These are phyloP conservation scores for Wickerhamomyces bisporus DNA, from an alignment of 805 yeast species.

Conservation along the genomic window DNA sequence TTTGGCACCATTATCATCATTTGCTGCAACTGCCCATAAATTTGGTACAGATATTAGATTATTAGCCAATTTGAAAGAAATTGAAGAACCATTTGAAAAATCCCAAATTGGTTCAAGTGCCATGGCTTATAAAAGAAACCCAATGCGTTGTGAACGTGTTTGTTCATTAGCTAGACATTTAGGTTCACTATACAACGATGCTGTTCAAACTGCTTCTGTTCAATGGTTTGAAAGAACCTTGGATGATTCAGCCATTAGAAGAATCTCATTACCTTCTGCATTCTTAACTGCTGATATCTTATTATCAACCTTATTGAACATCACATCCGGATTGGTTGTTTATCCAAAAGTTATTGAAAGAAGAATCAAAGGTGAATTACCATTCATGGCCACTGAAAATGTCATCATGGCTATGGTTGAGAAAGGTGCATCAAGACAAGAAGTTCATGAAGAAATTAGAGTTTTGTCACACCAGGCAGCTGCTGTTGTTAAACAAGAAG, in stretches of 20 bases:
- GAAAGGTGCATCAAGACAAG: conserved; percentile 96
- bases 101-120: conserved; percentile 98
- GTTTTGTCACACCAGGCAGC: conserved; percentile 97
- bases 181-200: conserved; percentile 87
- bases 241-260: conserved; percentile 96
- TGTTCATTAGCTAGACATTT: conserved; percentile 97
- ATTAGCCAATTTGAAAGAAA: conserved; percentile 92
- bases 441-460: conserved; percentile 95
- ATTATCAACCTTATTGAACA: conserved; percentile 82
- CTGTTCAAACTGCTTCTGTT: conserved; percentile 93
- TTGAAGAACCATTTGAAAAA: conserved; percentile 98
- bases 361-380: conserved; percentile 89
- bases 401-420: conserved; percentile 99
- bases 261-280: conserved; percentile 95
- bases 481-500: conserved; percentile 94
- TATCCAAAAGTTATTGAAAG: conserved; percentile 98
- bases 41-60: conserved; percentile 96
- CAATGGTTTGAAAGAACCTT: conserved; percentile 99
- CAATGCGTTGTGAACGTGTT: conserved; percentile 98
- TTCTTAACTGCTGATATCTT: conserved; percentile 94
- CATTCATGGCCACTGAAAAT: conserved; percentile 99
- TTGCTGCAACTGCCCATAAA: conserved; percentile 96
- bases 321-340: conserved; percentile 92
- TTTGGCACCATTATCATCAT: conserved; percentile 84
- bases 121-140: conserved; percentile 99